phyloP scores from a whole-genome alignment of 176 grass and related monocot genomes.

The Neostapfia colusana region DNA sequence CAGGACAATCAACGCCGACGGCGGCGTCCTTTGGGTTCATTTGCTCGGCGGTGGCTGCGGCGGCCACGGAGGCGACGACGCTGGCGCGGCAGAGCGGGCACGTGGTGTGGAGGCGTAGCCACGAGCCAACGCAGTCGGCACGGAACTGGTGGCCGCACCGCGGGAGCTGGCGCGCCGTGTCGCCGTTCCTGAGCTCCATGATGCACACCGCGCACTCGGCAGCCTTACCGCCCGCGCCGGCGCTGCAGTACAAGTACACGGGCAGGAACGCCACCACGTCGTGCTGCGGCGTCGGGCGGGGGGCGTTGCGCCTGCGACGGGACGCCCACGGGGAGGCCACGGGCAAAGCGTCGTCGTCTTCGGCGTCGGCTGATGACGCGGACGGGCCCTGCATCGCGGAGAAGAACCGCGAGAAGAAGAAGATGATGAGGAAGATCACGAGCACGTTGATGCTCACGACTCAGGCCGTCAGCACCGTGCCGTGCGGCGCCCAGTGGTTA shows the following conservation, averaged over 20 bases:
- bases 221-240: background rate
- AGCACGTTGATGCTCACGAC: constrained; percentile 57
- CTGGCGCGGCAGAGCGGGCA: constrained; percentile 68
- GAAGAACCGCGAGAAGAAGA: constrained; percentile 72
- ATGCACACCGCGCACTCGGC: constrained; percentile 69
- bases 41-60: background rate
- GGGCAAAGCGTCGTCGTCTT: constrained; percentile 21
- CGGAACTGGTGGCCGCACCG: constrained; percentile 61
- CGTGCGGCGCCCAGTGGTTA: constrained; percentile 40
- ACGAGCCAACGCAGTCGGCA: constrained; percentile 55
- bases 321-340: constrained; percentile 28
- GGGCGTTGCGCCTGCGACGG: background rate
- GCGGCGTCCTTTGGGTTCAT: constrained; percentile 15
- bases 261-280: constrained; percentile 39
- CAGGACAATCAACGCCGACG: constrained; percentile 17
- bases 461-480: constrained; percentile 27
- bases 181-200: constrained; percentile 56
- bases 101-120: constrained; percentile 53
- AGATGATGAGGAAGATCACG: constrained; percentile 50
- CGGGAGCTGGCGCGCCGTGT: constrained; percentile 43
- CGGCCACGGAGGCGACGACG: constrained; percentile 20
- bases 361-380: background rate
- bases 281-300: no score
- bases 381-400: constrained; percentile 19
- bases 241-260: constrained; percentile 36